Base-by-base conservation (phyloP, 2,329 filamentous ascomycete genomes). In the Diplodia intermedia region DNA sequence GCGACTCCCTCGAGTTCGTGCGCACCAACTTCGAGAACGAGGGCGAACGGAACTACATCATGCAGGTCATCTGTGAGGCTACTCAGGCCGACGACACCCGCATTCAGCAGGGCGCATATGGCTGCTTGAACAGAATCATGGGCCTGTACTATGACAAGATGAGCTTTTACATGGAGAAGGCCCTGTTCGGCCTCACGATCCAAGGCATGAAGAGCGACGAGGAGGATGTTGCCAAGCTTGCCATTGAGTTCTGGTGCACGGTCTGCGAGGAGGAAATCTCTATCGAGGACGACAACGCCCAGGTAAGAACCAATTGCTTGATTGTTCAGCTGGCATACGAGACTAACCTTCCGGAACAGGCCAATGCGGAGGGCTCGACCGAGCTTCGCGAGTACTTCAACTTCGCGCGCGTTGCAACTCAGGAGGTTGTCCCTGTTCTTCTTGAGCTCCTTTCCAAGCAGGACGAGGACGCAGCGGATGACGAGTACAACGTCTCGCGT, bases 81-180 rank as follows among this genome's bases (percentile, higher is more conserved):
- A 99, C 95, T 67, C 95, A 99, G 83, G 93, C 94, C 74, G 86
- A 91, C 1, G 95, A 99, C 80, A 88, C 87, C 69, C 89, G 93
- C 77, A 96, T 99, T 80, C 94, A 98, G 82, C 93, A 97, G 79
- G 94, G 93, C 70, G 92, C 95, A 53, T 99, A 97, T 79, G 95
- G 95, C 75, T 98, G 95, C 80, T 84, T 99, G 73, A 99, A 99
- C 87, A 90, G 95, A 76, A 98, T 99, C 81, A 99, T 99, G 95
- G 92, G 88, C 70, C 88, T 97, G 71, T 99, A 99, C 86, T 99
- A 99, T 80, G 95, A 99, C 76, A 96, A 97, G 84, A 99, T 99
- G 95, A 91, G 94, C 76, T 99, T 97, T 83, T 99, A 99, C 85
- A 99, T 99, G 95, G 95, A 99, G 86, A 98, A 98, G 88, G 95